These are phyloP conservation scores for Carex scoparia DNA, from an alignment of 176 grass and related monocot genomes.

Conservation along the genomic window DNA sequence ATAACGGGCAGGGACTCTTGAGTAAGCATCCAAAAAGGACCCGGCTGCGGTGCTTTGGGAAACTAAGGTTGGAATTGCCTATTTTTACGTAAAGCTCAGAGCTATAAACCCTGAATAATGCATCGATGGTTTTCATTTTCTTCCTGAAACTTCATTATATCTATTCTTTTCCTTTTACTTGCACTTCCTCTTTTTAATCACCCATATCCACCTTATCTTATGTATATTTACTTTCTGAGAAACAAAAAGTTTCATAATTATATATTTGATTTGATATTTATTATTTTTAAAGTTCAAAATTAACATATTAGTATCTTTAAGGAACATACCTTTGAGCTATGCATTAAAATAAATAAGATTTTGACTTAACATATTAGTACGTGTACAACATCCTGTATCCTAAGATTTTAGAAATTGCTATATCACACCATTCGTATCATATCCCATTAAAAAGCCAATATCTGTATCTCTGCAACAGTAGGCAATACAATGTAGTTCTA, in stretches of 20 bases:
- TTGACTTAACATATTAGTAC: not conserved
- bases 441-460: not conserved
- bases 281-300: not conserved
- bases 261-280: not conserved
- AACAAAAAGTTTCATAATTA: not conserved
- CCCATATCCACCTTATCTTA: not conserved
- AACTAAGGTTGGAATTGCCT: not conserved
- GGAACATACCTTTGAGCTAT: not conserved
- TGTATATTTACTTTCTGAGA: not conserved
- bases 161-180: not conserved
- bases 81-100: not conserved
- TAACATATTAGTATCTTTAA: not conserved
- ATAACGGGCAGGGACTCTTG: not conserved
- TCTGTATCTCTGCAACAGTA: not conserved
- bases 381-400: not conserved
- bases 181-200: not conserved
- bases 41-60: not conserved
- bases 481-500: not conserved
- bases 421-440: not conserved
- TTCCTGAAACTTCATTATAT: not conserved
- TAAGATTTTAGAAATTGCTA: not conserved
- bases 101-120: not conserved
- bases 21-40: not conserved
- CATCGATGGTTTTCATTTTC: not conserved
- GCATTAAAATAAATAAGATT: not conserved